These are phyloP conservation scores for Camelina neglecta DNA, from an alignment of 345 rosid species.

Conservation along the genomic window DNA sequence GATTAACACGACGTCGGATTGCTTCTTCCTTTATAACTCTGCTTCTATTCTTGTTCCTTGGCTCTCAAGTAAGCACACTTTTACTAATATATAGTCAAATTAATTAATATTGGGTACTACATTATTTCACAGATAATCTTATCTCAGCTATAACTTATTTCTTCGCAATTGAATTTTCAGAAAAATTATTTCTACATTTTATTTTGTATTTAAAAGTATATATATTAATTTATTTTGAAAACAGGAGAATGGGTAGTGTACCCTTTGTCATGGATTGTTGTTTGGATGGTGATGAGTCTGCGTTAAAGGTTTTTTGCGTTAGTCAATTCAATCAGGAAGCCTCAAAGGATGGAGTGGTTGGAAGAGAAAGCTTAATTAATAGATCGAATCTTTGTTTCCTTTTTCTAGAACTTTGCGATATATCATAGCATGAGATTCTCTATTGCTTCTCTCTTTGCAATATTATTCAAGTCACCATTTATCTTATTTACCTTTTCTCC, in stretches of 20 bases:
- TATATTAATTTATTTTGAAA: neutral
- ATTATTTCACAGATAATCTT: neutral
- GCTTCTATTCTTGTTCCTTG: constrained; percentile 31
- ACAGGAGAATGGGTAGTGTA: constrained; percentile 35
- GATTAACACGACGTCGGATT: constrained; percentile 65
- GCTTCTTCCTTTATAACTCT: constrained; percentile 55
- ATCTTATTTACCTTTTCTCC: constrained; percentile 13
- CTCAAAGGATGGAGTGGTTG: constrained; percentile 23
- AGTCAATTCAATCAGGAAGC: neutral
- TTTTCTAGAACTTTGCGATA: constrained; percentile 12
- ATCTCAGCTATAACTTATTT: neutral
- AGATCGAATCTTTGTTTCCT: constrained; percentile 15
- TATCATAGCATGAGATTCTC: constrained; percentile 10
- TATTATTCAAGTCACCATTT: constrained; percentile 4
- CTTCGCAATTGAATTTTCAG: neutral
- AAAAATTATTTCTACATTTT: neutral
- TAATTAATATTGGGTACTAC: neutral
- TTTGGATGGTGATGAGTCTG: constrained; percentile 34
- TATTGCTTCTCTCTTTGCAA: constrained; percentile 1
- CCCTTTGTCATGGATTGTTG: constrained; percentile 29
- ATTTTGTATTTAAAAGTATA: neutral
- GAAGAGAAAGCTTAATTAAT: constrained; percentile 3
- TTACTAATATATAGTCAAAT: neutral
- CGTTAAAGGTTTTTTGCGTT: constrained; percentile 3
- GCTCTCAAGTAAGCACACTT: constrained; percentile 41